These are phyloP conservation scores for rapeseed (Brassica napus) DNA, from an alignment of 345 rosid species.

Conservation along the genomic window DNA sequence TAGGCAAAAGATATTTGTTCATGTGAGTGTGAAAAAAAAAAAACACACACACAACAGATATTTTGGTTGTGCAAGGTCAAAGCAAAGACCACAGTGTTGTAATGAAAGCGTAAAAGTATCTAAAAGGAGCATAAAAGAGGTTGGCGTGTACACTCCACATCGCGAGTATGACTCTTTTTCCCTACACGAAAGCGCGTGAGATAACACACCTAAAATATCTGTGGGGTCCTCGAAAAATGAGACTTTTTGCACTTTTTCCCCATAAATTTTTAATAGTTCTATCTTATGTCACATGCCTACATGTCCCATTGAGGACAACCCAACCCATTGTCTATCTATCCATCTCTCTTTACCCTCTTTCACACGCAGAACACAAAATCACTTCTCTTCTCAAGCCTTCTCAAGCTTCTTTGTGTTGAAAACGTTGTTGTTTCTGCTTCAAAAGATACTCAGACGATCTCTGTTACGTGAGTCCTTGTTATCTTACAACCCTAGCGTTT, in stretches of 20 bases:
- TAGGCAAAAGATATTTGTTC: constrained; percentile 27
- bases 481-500: not conserved
- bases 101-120: not conserved
- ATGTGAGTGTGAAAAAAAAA: not conserved
- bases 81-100: not conserved
- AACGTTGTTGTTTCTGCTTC: not conserved
- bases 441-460: constrained; percentile 21
- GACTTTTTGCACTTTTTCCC: constrained; percentile 19
- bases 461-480: constrained; percentile 41
- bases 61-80: constrained; percentile 21
- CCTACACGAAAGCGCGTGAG: not conserved
- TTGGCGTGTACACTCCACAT: not conserved
- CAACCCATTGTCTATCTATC: constrained; percentile 51
- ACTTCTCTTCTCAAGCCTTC: constrained; percentile 8
- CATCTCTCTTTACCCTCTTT: constrained; percentile 19
- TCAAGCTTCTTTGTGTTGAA: constrained; percentile 6
- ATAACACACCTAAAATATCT: not conserved
- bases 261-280: constrained; percentile 1
- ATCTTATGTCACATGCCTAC: constrained; percentile 46
- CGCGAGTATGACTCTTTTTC: not conserved
- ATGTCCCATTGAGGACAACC: constrained; percentile 38
- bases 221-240: constrained; percentile 6
- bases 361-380: not conserved
- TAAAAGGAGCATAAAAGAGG: not conserved
- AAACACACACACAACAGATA: constrained; percentile 10